Base-by-base conservation (phyloP, 176 grass and related monocot species). In the Olyra latifolia region DNA sequence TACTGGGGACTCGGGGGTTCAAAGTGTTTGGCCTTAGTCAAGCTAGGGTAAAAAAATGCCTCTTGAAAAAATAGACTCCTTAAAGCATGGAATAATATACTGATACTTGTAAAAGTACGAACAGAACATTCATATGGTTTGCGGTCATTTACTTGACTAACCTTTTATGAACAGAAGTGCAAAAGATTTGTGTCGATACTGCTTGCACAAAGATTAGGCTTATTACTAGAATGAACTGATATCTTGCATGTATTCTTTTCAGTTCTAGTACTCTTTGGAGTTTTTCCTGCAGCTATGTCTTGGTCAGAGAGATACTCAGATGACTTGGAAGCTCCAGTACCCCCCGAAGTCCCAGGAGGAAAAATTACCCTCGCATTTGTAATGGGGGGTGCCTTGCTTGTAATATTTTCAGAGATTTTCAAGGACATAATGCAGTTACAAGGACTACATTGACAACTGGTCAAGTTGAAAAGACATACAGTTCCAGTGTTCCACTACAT, bases 261-360 rank as follows among this genome's bases (percentile, higher is more conserved):
- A 98, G 95, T 98, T 76, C 61, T 98, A 58, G 83, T 98, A 55
- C 86, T 98, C 7, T 98, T 98, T 68, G 95, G 95, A 80, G 86
- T 98, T 79, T 63, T 98, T 44, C 95, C 90, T 66, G 92, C 92
- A 0, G 92, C 92, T 49, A 98, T 98, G 95, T 92, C 92, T 65
- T 98, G 95, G 95, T 98, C 95, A 28, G 95, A 98, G 88, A 94
- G 95, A 83, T 90, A 98, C 61, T 94, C 83, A 41, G 57, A 72
- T 66, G 50, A 73, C 54, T 83, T 93, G 66, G 71, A 85, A 91
- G 69, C 20, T 54, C 20, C 19, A 54, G 94, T 98, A 35, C 32
- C 32, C 5, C 32, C 32, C 32, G 5, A 3, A 45, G 89, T 92
- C 72, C 92, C 95, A 61, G 90, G 95, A 89, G 92, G 92, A 27